Evolutionary conservation across 2,329 filamentous ascomycete genomes (phyloP).

Genomic region (Colletotrichum navitas): DNA sequence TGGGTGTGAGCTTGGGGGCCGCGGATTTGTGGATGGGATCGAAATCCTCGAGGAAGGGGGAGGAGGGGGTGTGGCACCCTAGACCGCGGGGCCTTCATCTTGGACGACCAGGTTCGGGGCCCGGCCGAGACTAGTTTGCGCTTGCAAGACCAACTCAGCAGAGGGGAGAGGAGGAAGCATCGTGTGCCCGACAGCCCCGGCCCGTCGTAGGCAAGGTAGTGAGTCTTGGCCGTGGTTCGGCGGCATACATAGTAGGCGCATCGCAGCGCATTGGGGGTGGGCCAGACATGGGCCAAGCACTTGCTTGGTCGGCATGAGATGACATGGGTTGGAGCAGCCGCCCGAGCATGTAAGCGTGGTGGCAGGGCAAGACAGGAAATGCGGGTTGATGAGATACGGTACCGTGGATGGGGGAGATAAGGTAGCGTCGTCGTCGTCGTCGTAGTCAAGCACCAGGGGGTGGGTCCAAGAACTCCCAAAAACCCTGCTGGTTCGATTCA

Average conservation of each 20-base stretch:
- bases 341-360: not conserved
- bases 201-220: not conserved
- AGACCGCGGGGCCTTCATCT: conserved; percentile 40
- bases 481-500: not conserved
- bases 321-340: conserved; percentile 12
- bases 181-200: conserved; percentile 1
- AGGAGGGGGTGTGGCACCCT: conserved; percentile 12
- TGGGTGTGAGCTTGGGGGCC: conserved; percentile 9
- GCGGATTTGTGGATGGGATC: conserved; percentile 38
- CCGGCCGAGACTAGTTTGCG: conserved; percentile 31
- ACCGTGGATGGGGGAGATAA: not conserved
- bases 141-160: conserved; percentile 8
- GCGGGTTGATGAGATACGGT: conserved; percentile 11
- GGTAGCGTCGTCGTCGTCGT: not conserved
- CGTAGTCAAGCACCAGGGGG: not conserved
- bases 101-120: conserved; percentile 29
- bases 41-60: conserved; percentile 28
- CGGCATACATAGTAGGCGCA: conserved; percentile 25
- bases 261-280: conserved; percentile 34
- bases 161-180: not conserved
- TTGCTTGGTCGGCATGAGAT: conserved; percentile 36
- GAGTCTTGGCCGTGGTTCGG: conserved; percentile 2
- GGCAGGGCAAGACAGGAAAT: not conserved
- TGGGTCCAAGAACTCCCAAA: not conserved
- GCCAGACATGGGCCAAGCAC: conserved; percentile 31